Conservation (phyloP, 768 basidiomycete species). For the Sistotremastrum niveocremeum region DNA sequence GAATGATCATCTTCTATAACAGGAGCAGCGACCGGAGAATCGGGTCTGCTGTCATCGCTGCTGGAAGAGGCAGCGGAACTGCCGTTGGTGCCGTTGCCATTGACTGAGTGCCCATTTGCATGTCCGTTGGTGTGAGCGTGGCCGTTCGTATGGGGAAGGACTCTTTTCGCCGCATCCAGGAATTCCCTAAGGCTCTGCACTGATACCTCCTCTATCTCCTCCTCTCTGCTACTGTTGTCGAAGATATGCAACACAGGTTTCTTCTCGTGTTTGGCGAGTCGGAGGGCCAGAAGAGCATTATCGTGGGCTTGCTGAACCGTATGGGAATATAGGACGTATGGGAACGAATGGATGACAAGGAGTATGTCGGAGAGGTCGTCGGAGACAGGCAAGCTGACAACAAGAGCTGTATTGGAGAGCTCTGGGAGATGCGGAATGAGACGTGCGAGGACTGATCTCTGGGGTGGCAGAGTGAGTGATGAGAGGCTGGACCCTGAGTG, state of each 20-base stretch:
- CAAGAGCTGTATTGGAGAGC: conserved; percentile 50
- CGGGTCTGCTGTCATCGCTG: too few species aligned
- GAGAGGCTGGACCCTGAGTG: conserved; percentile 30
- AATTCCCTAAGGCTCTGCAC: conserved; percentile 50
- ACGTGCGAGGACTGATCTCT: conserved; percentile 37
- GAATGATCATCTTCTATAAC: conserved; percentile 9
- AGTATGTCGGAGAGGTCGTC: conserved; percentile 65
- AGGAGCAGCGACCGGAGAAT: conserved; percentile 6
- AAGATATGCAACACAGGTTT: conserved; percentile 83
- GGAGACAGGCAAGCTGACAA: conserved; percentile 53
- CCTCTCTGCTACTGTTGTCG: conserved; percentile 30
- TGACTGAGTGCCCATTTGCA: conserved; percentile 22
- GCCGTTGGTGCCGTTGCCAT: conserved; percentile 11
- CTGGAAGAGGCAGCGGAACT: background rate
- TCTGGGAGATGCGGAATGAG: conserved; percentile 60
- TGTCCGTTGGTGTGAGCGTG: conserved; percentile 17
- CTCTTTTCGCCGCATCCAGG: conserved; percentile 33
- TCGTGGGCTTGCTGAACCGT: conserved; percentile 76
- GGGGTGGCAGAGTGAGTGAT: conserved; percentile 43
- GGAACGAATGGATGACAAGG: conserved; percentile 62
- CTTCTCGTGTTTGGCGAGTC: conserved; percentile 53
- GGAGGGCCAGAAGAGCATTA: conserved; percentile 76
- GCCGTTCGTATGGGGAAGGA: conserved; percentile 6
- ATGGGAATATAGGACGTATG: conserved; percentile 70
- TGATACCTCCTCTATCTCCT: conserved; percentile 34